Evolutionary conservation across 208 protist species (phyloP).

Genomic region (Trichomonas tenax): DNA sequence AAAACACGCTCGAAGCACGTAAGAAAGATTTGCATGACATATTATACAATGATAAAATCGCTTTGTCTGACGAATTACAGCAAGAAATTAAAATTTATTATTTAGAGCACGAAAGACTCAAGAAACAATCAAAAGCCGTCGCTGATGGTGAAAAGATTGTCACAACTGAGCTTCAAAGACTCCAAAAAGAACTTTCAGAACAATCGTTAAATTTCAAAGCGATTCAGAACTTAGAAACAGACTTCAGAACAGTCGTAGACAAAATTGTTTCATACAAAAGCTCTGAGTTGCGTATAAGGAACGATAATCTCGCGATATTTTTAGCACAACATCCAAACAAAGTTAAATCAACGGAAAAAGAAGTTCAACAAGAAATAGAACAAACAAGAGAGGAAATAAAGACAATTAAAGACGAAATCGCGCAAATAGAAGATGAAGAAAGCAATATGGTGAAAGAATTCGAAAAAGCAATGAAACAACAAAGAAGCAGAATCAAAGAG

Average conservation of each 20-base stretch:
- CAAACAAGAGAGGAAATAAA: too few species aligned
- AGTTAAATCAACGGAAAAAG: too few species aligned
- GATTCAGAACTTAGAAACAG: neutral
- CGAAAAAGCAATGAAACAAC: too few species aligned
- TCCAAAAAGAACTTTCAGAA: neutral
- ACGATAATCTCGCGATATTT: too few species aligned
- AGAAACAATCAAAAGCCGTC: neutral
- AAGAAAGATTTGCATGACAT: neutral
- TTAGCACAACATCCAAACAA: too few species aligned
- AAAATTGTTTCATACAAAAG: too few species aligned
- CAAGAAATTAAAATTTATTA: neutral
- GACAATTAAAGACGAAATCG: too few species aligned
- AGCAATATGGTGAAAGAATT: too few species aligned
- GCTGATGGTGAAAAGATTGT: neutral
- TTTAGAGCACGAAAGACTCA: neutral
- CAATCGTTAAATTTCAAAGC: neutral
- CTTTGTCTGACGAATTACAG: neutral
- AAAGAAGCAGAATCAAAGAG: too few species aligned
- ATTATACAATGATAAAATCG: neutral
- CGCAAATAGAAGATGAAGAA: too few species aligned
- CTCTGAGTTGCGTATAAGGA: too few species aligned
- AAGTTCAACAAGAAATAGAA: too few species aligned
- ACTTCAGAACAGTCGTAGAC: neutral
- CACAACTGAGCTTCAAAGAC: neutral
- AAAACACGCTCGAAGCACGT: neutral